These are phyloP conservation scores for Gossypium bickii DNA, from an alignment of 345 rosid genomes.

Conservation along the genomic window DNA sequence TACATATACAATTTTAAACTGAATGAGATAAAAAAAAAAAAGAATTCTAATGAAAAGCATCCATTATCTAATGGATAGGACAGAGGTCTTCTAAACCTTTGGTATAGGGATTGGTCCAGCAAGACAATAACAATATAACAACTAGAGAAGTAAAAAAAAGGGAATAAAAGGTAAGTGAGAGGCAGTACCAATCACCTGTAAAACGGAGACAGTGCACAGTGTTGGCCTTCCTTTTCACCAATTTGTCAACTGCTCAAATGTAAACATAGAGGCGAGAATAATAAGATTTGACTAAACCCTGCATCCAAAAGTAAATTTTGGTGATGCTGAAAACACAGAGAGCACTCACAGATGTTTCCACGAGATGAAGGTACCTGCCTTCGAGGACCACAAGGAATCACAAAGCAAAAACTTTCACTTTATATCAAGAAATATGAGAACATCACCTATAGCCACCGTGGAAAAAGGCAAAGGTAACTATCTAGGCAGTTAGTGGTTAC, in stretches of 20 bases:
- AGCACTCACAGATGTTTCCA: constrained; percentile 70
- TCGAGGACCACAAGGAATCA: constrained; percentile 58
- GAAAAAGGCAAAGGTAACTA: not conserved
- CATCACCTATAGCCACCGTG: not conserved
- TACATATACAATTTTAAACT: too few species aligned
- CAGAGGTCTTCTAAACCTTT: not conserved
- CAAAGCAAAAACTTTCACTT: not conserved
- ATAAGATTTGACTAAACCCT: constrained; percentile 15
- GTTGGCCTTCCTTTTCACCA: constrained; percentile 81
- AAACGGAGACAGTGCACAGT: constrained; percentile 95
- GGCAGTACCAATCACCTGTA: constrained; percentile 85
- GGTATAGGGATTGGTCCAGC: not conserved
- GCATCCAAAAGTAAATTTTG: constrained; percentile 11
- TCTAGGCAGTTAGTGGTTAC: not conserved
- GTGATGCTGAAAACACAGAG: constrained; percentile 13
- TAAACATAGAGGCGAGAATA: not conserved
- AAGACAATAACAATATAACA: not conserved
- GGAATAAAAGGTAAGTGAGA: not conserved
- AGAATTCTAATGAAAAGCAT: not conserved
- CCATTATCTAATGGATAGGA: not conserved
- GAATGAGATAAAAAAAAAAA: not conserved
- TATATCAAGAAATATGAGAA: not conserved
- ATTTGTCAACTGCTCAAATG: constrained; percentile 54
- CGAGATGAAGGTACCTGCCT: constrained; percentile 81
- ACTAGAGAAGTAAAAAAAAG: not conserved